Conservation (phyloP, 352 stramenopile genomes). For the Globisporangium canariense region DNA sequence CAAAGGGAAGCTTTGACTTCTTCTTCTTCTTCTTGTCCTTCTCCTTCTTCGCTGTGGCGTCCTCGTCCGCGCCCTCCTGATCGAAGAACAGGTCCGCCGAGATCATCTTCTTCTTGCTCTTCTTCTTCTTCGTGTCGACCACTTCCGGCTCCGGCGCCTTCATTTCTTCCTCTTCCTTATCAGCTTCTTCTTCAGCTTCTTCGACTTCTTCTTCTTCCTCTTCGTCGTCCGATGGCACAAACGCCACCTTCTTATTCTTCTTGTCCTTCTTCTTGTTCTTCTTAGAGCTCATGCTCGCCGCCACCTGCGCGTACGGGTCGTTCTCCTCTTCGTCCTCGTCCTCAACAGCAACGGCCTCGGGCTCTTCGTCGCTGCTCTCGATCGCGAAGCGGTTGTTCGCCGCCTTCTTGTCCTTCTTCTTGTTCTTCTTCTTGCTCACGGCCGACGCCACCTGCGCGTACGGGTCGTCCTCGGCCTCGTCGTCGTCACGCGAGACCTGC, state of each 20-base stretch:
- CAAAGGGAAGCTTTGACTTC: conserved; percentile 71
- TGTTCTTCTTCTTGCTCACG: conserved; percentile 74
- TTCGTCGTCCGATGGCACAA: conserved; percentile 38
- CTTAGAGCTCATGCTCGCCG: conserved; percentile 40
- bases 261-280: conserved; percentile 59
- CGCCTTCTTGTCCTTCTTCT: conserved; percentile 50
- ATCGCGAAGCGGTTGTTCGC: conserved; percentile 29
- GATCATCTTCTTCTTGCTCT: conserved; percentile 86
- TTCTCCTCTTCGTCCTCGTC: conserved; percentile 29
- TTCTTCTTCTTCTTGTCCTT: conserved; percentile 75
- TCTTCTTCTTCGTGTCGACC: conserved; percentile 49
- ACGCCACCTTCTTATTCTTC: conserved; percentile 42
- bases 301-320: conserved; percentile 34
- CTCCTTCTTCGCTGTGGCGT: conserved; percentile 25
- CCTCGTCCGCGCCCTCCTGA: conserved; percentile 24
- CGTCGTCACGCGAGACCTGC: conserved; percentile 22
- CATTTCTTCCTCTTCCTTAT: conserved; percentile 29
- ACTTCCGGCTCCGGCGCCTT: conserved; percentile 30
- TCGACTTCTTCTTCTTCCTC: conserved; percentile 40
- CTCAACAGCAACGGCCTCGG: conserved; percentile 16
- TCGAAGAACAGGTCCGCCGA: conserved; percentile 74
- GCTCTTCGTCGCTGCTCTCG: conserved; percentile 33
- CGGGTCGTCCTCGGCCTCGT: conserved; percentile 40
- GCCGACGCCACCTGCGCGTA: conserved; percentile 55
- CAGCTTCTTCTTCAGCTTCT: conserved; percentile 18